A percentile compares a stretch with the other conserved stretches of the same genome.
These are phyloP conservation scores for Backusella australiensis DNA, from an alignment of 192 early-diverging fungal species.

Conservation along the genomic window DNA sequence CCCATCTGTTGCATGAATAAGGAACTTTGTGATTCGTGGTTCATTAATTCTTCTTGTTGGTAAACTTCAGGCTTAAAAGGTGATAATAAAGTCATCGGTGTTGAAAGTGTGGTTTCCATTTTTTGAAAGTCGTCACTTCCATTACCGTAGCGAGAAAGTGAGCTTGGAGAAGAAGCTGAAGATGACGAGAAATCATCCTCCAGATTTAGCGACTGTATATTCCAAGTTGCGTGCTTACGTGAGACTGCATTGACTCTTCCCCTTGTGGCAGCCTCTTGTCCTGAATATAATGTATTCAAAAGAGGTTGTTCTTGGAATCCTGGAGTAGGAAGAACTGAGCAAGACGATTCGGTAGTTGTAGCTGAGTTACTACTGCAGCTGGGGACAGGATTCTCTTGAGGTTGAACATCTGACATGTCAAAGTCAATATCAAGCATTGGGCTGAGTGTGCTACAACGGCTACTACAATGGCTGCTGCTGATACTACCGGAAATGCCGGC, in stretches of 20 bases:
- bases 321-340: not conserved
- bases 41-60: not conserved
- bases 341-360: not conserved
- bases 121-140: not conserved
- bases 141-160: not conserved
- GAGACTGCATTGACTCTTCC: not conserved
- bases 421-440: slow-evolving; percentile 18
- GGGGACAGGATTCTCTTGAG: not conserved
- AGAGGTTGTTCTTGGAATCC: not conserved
- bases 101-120: not conserved
- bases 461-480: slow-evolving; percentile 9
- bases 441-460: slow-evolving; percentile 18
- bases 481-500: not conserved
- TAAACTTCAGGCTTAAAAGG: slow-evolving; percentile 13
- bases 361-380: not conserved
- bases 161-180: slow-evolving; percentile 3
- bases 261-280: not conserved
- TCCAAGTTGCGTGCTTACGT: not conserved
- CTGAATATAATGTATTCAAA: not conserved
- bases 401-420: slow-evolving; percentile 10
- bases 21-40: not conserved
- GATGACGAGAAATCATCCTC: not conserved
- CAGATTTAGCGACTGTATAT: not conserved
- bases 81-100: slow-evolving; percentile 5
- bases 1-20: slow-evolving; percentile 1